These are phyloP conservation scores for Boletus vinaceobasis DNA, from an alignment of 768 basidiomycete species.

Conservation along the genomic window DNA sequence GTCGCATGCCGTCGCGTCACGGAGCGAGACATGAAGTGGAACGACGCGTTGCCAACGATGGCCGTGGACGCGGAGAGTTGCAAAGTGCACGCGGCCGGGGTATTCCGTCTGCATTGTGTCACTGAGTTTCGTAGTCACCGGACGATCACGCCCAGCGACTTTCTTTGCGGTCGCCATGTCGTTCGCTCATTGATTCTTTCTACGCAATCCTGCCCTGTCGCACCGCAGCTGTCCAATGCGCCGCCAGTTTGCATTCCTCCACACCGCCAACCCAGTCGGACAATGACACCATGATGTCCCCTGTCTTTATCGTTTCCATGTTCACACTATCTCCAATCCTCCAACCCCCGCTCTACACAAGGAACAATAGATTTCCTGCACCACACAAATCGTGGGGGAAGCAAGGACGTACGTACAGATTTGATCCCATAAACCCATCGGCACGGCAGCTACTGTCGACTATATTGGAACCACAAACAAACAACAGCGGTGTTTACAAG, in stretches of 20 bases:
- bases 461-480: background rate
- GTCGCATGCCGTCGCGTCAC: constrained; percentile 66
- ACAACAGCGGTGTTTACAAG: background rate
- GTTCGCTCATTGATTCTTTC: background rate
- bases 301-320: constrained; percentile 59
- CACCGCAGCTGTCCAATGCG: background rate
- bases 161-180: background rate
- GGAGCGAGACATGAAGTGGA: constrained; percentile 96
- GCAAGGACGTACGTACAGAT: background rate
- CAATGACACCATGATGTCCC: constrained; percentile 33
- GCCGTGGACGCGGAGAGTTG: constrained; percentile 90
- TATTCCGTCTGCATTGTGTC: constrained; percentile 28
- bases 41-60: constrained; percentile 77
- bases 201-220: background rate
- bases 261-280: background rate
- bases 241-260: background rate
- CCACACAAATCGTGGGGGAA: background rate
- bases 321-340: constrained; percentile 79
- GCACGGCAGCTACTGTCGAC: background rate
- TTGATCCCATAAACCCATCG: background rate
- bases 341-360: constrained; percentile 86
- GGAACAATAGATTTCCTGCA: too few relatives aligned
- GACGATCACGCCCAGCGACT: background rate
- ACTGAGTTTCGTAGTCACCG: background rate
- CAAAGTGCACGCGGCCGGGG: constrained; percentile 78